Conservation (phyloP, 2,329 filamentous ascomycete genomes). For the Colletotrichum neosansevieriae region DNA sequence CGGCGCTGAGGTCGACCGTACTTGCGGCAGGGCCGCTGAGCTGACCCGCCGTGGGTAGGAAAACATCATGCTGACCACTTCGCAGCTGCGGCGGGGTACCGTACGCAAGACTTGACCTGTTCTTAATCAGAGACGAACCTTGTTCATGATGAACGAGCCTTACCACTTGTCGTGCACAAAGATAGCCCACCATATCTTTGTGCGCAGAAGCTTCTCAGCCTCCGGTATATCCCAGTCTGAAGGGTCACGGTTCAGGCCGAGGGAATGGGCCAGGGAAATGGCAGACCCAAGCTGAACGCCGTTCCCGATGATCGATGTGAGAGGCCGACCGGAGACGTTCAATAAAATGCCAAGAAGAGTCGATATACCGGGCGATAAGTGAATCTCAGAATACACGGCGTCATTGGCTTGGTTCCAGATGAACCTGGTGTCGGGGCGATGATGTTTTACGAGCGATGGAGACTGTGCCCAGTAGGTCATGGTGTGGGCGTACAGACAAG, state of each 20-base stretch:
- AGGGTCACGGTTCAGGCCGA: slow-evolving; percentile 67
- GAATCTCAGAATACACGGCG: slow-evolving; percentile 70
- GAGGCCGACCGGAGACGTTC: slow-evolving; percentile 70
- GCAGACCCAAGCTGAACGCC: slow-evolving; percentile 62
- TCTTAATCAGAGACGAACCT: not conserved
- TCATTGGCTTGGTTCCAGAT: slow-evolving; percentile 73
- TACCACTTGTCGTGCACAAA: slow-evolving; percentile 68
- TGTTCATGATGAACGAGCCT: slow-evolving; percentile 22
- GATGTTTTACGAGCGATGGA: slow-evolving; percentile 55
- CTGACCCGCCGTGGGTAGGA: slow-evolving; percentile 53
- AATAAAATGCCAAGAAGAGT: slow-evolving; percentile 69
- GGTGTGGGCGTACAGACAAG: slow-evolving; percentile 69
- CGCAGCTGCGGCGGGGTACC: slow-evolving; percentile 64
- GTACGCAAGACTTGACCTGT: slow-evolving; percentile 64
- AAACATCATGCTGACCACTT: slow-evolving; percentile 61
- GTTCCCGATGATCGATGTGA: slow-evolving; percentile 70
- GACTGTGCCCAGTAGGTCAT: slow-evolving; percentile 69
- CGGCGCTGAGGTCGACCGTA: slow-evolving; percentile 43
- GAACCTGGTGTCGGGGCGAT: slow-evolving; percentile 68
- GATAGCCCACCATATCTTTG: slow-evolving; percentile 68
- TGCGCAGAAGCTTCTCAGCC: slow-evolving; percentile 62
- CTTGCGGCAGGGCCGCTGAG: slow-evolving; percentile 41
- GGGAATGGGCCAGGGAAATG: slow-evolving; percentile 64
- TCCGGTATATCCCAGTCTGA: slow-evolving; percentile 64
- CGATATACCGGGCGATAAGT: slow-evolving; percentile 68